These are phyloP conservation scores for Fusarium sacchari DNA, from an alignment of 2,329 filamentous ascomycete species.

Conservation along the genomic window DNA sequence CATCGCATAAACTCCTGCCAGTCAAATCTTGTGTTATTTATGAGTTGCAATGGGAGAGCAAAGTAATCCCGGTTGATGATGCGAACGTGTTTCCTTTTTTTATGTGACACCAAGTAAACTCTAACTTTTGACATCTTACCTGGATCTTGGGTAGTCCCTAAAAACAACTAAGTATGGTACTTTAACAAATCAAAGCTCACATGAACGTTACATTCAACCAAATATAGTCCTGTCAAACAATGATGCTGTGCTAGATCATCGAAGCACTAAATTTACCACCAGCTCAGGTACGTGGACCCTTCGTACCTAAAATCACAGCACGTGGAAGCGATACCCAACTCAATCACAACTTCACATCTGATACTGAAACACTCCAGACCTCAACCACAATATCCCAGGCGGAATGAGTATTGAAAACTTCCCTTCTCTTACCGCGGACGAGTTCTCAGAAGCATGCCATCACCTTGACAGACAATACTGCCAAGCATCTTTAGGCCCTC, in stretches of 20 bases:
- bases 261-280: background rate
- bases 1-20: background rate
- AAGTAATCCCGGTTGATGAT: background rate
- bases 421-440: constrained; percentile 68
- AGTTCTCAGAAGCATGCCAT: constrained; percentile 74
- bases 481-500: constrained; percentile 64
- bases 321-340: constrained; percentile 18
- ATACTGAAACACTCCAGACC: background rate
- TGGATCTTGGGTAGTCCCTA: too few relatives aligned
- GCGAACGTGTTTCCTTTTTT: background rate
- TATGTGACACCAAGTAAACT: background rate
- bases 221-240: background rate
- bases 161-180: background rate
- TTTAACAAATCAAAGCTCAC: background rate
- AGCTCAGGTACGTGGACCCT: constrained; percentile 10
- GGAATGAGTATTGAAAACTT: constrained; percentile 62
- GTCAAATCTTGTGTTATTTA: background rate
- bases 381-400: background rate
- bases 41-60: background rate
- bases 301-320: constrained; percentile 13
- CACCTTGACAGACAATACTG: constrained; percentile 68
- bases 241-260: background rate
- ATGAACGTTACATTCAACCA: background rate
- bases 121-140: background rate
- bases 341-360: background rate